Evolutionary conservation across 2,329 filamentous ascomycete species (phyloP).

Genomic region (Xylaria sp.): DNA sequence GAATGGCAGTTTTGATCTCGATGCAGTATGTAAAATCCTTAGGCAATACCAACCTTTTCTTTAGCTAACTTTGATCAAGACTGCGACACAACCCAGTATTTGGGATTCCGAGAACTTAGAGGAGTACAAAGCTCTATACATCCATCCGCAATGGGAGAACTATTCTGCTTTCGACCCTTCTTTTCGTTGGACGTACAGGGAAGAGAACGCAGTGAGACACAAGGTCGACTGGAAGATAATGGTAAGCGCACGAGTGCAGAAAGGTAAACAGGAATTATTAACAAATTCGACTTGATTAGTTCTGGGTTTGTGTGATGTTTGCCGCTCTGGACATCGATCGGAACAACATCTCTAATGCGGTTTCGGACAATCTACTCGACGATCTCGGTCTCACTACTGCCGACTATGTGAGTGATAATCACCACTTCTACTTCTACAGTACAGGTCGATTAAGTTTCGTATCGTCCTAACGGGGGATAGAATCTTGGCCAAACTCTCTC

Average conservation of each 20-base stretch:
- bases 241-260: constrained; percentile 39
- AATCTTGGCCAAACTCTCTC: constrained; percentile 49
- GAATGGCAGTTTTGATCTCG: constrained; percentile 44
- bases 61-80: constrained; percentile 41
- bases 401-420: constrained; percentile 46
- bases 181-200: constrained; percentile 52
- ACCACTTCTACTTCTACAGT: not conserved
- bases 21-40: constrained; percentile 40
- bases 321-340: constrained; percentile 42
- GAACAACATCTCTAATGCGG: constrained; percentile 47
- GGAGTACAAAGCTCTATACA: constrained; percentile 50
- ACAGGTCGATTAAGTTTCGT: not conserved
- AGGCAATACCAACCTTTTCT: not conserved
- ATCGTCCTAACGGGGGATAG: constrained; percentile 33
- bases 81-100: constrained; percentile 52
- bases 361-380: constrained; percentile 51
- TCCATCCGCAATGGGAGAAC: constrained; percentile 53
- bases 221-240: constrained; percentile 54
- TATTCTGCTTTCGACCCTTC: constrained; percentile 48
- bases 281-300: constrained; percentile 37
- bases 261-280: not conserved
- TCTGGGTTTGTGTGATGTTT: constrained; percentile 48
- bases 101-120: constrained; percentile 52
- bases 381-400: constrained; percentile 43
- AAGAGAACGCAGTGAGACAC: constrained; percentile 49